A percentile compares a stretch with the other conserved stretches of the same genome.
Evolutionary conservation across 306 rosid species (phyloP).

Genomic region (Pyrus bretschneideri): DNA sequence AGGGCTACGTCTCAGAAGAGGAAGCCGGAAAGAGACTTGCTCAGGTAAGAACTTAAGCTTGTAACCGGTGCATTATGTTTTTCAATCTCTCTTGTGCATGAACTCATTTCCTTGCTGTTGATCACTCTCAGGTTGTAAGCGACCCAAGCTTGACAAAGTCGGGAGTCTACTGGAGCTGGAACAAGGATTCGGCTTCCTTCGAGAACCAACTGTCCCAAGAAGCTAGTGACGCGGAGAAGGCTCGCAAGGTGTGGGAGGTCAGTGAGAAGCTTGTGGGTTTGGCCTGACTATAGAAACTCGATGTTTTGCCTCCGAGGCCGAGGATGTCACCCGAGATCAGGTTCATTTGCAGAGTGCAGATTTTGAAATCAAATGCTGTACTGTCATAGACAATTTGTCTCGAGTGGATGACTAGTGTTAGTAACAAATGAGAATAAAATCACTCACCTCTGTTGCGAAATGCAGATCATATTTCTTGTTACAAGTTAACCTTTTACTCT

Average conservation of each 20-base stretch:
- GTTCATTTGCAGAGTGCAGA: constrained; percentile 14
- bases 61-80: background rate
- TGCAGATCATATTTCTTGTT: background rate
- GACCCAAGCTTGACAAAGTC: constrained; percentile 96
- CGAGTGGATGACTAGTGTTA: constrained; percentile 32
- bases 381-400: constrained; percentile 30
- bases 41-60: constrained; percentile 47
- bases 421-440: constrained; percentile 32
- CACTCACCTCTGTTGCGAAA: constrained; percentile 26
- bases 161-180: constrained; percentile 99
- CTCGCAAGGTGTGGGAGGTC: constrained; percentile 86
- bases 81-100: background rate
- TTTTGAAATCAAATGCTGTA: constrained; percentile 10
- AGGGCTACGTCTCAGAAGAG: constrained; percentile 94
- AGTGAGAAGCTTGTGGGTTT: constrained; percentile 95
- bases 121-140: constrained; percentile 61
- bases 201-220: constrained; percentile 88
- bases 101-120: constrained; percentile 11
- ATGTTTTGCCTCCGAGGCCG: constrained; percentile 18
- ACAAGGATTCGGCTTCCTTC: constrained; percentile 80
- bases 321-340: constrained; percentile 1
- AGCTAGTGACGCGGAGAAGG: constrained; percentile 81
- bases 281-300: constrained; percentile 35
- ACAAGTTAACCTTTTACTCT: background rate
- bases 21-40: constrained; percentile 97